A percentile compares a stretch with the other conserved stretches of the same genome.
These are phyloP conservation scores for Talaromyces albobiverticillius DNA, from an alignment of 2,329 filamentous ascomycete genomes.

Conservation along the genomic window DNA sequence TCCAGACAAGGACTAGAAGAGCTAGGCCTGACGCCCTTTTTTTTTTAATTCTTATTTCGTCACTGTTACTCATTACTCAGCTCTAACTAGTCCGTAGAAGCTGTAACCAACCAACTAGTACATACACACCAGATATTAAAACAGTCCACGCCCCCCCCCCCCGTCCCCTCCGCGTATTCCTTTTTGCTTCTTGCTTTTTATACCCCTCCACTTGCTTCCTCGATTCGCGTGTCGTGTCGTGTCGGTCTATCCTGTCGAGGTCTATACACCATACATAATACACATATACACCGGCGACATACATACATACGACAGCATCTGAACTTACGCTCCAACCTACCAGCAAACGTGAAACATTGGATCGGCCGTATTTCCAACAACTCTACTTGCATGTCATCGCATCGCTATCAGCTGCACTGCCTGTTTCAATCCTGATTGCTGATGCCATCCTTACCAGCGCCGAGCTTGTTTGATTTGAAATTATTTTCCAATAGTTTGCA, in stretches of 20 bases:
- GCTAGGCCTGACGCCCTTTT: too few species aligned
- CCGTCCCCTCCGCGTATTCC: background rate
- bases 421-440: conserved; percentile 9
- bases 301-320: background rate
- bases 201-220: background rate
- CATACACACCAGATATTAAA: conserved; percentile 6
- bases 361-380: background rate
- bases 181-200: background rate
- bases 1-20: too few species aligned
- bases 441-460: conserved; percentile 17
- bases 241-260: too few species aligned
- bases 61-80: background rate
- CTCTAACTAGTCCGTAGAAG: too few species aligned
- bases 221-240: background rate
- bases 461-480: background rate
- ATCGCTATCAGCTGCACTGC: background rate
- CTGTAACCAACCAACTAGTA: background rate
- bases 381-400: background rate
- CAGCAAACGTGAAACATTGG: background rate
- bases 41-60: background rate
- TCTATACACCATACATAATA: too few species aligned
- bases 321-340: background rate
- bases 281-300: too few species aligned
- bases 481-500: background rate
- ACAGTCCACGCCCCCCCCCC: conserved; percentile 2